A percentile compares a stretch with the other conserved stretches of the same genome.
Evolutionary conservation across 768 basidiomycete species (phyloP).

Genomic region (Amanita polypyramis): DNA sequence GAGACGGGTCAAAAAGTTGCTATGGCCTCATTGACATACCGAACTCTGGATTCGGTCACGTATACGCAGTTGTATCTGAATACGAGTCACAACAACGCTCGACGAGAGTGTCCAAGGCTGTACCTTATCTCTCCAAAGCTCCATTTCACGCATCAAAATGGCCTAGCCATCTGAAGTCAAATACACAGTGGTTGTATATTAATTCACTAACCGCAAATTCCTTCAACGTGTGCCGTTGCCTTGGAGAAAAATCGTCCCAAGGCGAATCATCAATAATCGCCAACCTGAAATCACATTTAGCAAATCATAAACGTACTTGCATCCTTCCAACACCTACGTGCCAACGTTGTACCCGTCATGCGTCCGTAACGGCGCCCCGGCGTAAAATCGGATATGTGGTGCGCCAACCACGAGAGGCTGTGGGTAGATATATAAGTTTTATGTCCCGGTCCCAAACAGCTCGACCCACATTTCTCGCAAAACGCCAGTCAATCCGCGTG

Average conservation of each 20-base stretch:
- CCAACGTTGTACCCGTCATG: constrained; percentile 88
- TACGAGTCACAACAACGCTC: background rate
- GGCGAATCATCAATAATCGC: constrained; percentile 81
- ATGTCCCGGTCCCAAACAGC: background rate
- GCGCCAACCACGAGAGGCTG: constrained; percentile 63
- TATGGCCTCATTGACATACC: background rate
- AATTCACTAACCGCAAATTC: constrained; percentile 63
- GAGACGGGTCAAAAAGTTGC: background rate
- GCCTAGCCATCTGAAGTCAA: constrained; percentile 28
- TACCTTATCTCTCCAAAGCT: constrained; percentile 91
- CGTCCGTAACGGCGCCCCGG: constrained; percentile 83
- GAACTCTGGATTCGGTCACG: no score
- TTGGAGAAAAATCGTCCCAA: constrained; percentile 74
- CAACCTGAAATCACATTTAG: constrained; percentile 31
- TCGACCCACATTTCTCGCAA: constrained; percentile 57
- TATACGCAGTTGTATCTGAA: no score
- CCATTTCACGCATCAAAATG: constrained; percentile 91
- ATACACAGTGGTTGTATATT: background rate
- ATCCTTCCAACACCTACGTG: constrained; percentile 33
- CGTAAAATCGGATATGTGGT: constrained; percentile 79
- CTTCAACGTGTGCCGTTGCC: constrained; percentile 85
- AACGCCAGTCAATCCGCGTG: constrained; percentile 77
- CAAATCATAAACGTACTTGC: background rate
- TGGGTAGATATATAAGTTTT: background rate
- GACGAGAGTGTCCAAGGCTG: constrained; percentile 3